Conservation (phyloP, 2,329 filamentous ascomycete genomes). For the Ophiostoma montium region DNA sequence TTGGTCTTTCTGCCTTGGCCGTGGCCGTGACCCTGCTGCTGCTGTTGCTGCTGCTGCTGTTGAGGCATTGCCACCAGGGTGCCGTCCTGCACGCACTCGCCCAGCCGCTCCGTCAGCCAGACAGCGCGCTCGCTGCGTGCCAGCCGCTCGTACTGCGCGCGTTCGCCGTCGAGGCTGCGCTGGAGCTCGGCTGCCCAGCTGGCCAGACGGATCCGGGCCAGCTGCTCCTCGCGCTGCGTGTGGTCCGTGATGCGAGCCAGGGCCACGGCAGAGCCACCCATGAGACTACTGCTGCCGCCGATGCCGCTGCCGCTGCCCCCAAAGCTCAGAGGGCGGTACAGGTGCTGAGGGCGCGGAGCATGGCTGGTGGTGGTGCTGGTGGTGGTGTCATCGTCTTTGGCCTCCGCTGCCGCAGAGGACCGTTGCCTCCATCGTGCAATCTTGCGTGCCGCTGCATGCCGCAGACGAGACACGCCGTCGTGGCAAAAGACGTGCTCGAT, state of each 20-base stretch:
- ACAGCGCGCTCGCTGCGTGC: constrained; percentile 48
- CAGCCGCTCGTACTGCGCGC: constrained; percentile 51
- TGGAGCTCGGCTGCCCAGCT: constrained; percentile 77
- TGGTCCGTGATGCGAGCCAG: constrained; percentile 43
- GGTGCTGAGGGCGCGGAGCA: constrained; percentile 14
- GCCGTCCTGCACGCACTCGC: constrained; percentile 54
- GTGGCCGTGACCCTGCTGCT: not conserved
- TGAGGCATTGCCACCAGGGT: constrained; percentile 35
- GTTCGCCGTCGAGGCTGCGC: constrained; percentile 58
- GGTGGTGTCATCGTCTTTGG: constrained; percentile 6
- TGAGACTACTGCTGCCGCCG: too few species aligned
- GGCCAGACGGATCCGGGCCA: constrained; percentile 47
- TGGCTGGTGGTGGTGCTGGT: constrained; percentile 4
- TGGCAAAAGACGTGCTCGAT: constrained; percentile 64
- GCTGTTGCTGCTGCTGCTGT: not conserved
- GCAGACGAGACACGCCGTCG: constrained; percentile 66
- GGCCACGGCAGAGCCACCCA: constrained; percentile 20
- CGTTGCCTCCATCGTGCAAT: constrained; percentile 52
- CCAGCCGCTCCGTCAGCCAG: constrained; percentile 54
- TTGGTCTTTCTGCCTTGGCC: not conserved
- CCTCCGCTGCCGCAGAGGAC: constrained; percentile 10
- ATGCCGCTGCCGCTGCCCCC: not conserved
- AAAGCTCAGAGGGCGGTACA: constrained; percentile 6
- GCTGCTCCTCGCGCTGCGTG: constrained; percentile 20
- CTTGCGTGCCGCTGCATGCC: constrained; percentile 72